Percentiles rank a stretch among this genome's conserved stretches.
Evolutionary conservation across 371 early-diverging fungal species (phyloP).

Genomic region (Blyttiomyces sp.): DNA sequence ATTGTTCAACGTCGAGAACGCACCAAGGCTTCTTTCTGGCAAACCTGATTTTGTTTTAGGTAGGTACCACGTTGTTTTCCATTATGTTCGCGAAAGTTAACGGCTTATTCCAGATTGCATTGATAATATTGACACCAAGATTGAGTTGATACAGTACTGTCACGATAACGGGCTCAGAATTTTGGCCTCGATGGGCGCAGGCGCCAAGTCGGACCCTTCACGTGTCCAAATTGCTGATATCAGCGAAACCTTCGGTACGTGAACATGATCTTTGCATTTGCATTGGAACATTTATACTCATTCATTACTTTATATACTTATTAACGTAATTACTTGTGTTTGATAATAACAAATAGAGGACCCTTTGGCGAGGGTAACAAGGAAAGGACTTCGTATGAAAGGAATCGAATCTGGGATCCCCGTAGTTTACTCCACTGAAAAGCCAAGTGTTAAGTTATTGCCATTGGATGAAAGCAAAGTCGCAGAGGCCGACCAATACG

Average conservation of each 20-base stretch:
- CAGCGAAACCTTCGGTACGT: conserved; percentile 83
- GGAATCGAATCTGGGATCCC: conserved; percentile 73
- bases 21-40: conserved; percentile 68
- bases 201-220: conserved; percentile 91
- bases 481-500: conserved; percentile 80
- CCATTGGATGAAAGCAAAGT: conserved; percentile 65
- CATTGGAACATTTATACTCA: not conserved
- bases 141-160: conserved; percentile 85
- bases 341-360: conserved; percentile 64
- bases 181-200: conserved; percentile 92
- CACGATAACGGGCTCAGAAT: conserved; percentile 61
- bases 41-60: conserved; percentile 39
- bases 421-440: conserved; percentile 92
- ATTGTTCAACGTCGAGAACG: conserved; percentile 68
- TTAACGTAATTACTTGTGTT: no score
- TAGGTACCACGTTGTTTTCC: conserved; percentile 1
- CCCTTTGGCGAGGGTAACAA: conserved; percentile 82
- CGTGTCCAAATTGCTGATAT: conserved; percentile 93
- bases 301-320: no score
- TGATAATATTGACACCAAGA: conserved; percentile 91
- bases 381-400: conserved; percentile 65
- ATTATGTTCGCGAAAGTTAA: not conserved
- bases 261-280: not conserved
- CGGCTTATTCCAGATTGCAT: conserved; percentile 69
- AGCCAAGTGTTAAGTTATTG: conserved; percentile 79